A percentile compares a stretch with the other conserved stretches of the same genome.
phyloP scores from a whole-genome alignment of 1,284 basidiomycete genomes.

The Cutaneotrichosporon cyanovorans region DNA sequence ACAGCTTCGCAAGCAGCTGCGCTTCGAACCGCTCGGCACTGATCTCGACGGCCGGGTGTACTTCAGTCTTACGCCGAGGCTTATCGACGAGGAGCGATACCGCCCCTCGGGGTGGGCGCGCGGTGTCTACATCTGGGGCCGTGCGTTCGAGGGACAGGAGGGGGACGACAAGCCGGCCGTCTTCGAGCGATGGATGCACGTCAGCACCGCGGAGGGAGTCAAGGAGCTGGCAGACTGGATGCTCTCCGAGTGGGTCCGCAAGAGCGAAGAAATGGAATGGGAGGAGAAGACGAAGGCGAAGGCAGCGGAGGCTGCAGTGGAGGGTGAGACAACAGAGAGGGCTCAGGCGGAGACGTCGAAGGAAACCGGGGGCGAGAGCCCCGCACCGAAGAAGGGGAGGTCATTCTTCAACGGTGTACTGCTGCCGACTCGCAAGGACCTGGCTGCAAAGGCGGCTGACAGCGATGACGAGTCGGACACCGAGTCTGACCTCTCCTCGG shows the following conservation, averaged over 20 bases:
- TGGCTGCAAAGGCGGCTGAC: background rate
- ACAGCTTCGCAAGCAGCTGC: slow-evolving; percentile 14
- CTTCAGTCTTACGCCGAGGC: slow-evolving; percentile 25
- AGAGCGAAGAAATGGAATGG: slow-evolving; percentile 5
- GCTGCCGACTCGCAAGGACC: background rate
- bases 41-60: slow-evolving; percentile 36
- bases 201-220: slow-evolving; percentile 20
- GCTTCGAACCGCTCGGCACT: slow-evolving; percentile 29
- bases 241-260: slow-evolving; percentile 15
- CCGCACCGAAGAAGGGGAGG: too few relatives aligned
- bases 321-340: background rate
- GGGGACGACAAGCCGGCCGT: slow-evolving; percentile 17
- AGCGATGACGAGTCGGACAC: slow-evolving; percentile 8
- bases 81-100: slow-evolving; percentile 26
- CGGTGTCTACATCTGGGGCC: slow-evolving; percentile 33
- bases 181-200: slow-evolving; percentile 34
- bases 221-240: slow-evolving; percentile 23
- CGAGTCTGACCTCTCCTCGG: slow-evolving; percentile 18
- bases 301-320: background rate
- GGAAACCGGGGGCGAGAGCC: too few relatives aligned
- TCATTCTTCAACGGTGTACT: background rate
- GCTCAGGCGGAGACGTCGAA: background rate
- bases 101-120: slow-evolving; percentile 34
- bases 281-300: slow-evolving; percentile 6
- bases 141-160: slow-evolving; percentile 11